Percentiles rank a stretch among this genome's conserved stretches.
These are phyloP conservation scores for Colletotrichum tofieldiae DNA, from an alignment of 2,329 filamentous ascomycete genomes.

Conservation along the genomic window DNA sequence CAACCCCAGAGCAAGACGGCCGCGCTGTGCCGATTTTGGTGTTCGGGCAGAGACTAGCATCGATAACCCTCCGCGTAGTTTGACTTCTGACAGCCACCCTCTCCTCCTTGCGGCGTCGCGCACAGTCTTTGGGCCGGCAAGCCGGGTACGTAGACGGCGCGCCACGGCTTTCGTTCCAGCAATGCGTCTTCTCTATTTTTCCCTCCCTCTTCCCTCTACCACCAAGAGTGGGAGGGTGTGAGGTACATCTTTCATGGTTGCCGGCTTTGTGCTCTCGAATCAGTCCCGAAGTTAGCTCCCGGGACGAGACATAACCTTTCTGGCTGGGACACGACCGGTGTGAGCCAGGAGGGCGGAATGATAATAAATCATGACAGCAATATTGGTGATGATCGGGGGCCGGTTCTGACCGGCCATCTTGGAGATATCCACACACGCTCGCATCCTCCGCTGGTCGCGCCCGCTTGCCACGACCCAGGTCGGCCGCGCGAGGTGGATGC, in stretches of 20 bases:
- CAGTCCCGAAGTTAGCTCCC: slow-evolving; percentile 39
- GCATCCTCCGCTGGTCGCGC: slow-evolving; percentile 25
- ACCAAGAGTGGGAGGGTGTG: background rate
- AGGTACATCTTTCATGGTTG: slow-evolving; percentile 17
- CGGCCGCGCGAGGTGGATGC: slow-evolving; percentile 38
- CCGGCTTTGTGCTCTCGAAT: slow-evolving; percentile 1
- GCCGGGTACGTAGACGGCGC: slow-evolving; percentile 30
- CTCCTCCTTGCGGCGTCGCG: slow-evolving; percentile 27
- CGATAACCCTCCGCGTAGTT: slow-evolving; percentile 32
- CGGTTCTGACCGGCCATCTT: slow-evolving; percentile 17
- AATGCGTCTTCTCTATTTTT: slow-evolving; percentile 8
- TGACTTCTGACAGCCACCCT: slow-evolving; percentile 42
- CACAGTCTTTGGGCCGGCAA: slow-evolving; percentile 22
- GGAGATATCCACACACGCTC: slow-evolving; percentile 23
- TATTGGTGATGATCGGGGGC: slow-evolving; percentile 24
- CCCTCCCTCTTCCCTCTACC: background rate
- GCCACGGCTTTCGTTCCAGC: slow-evolving; percentile 15
- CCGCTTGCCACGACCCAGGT: slow-evolving; percentile 16
- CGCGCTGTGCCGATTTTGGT: slow-evolving; percentile 32
- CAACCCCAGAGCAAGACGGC: slow-evolving; percentile 7
- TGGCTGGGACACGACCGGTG: slow-evolving; percentile 40
- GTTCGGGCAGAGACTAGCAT: background rate
- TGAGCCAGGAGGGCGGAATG: slow-evolving; percentile 35
- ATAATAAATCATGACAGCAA: slow-evolving; percentile 34
- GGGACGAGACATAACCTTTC: slow-evolving; percentile 41